Base-by-base conservation (phyloP, 2,329 filamentous ascomycete genomes). In the Colletotrichum falcatum region DNA sequence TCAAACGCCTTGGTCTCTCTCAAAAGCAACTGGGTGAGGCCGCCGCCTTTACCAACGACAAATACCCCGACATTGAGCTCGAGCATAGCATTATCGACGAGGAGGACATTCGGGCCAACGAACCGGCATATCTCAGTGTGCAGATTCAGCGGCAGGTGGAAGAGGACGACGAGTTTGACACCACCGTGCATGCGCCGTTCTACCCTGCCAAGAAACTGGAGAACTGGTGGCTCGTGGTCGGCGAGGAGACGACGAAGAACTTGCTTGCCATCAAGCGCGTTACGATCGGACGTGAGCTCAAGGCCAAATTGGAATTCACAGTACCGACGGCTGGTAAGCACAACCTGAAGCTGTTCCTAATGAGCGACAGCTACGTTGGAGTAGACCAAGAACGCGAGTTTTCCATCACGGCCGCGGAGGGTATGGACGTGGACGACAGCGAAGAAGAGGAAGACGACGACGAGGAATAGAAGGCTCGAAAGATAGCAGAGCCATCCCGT, bases 221-320 rank as follows among this genome's bases (percentile, higher is more conserved):
- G 86, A 97, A 96, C 79, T 99, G 95, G 95, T 99, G 96, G 96
- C 84, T 99, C 66, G 94, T 99, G 26, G 94, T 99, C 42, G 95
- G 95, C 37, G 95, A 98, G 76, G 94, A 98, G 83, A 92, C 90
- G 79, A 94, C 92, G 49, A 95, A 94, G 84, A 95, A 88, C 73
- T 85, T 99, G 72, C 85, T 98, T 68, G 95, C 94, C 3, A 97
- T 98, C 84, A 99, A 98, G 87, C 90, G 95, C 75, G 91, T 99
- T 71, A 97, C 95, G 1, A 92, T 99, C 73, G 92, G 91, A 49
- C 89, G 88, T 75, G 91, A 92, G 78, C 83, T 97, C 76, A 92
- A 93, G 77, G 88, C 94, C 67, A 90, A 90, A 78, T 84, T 99
- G 73, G 95, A 98, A 82, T 97, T 95, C 80, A 94, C 94, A 33